Conservation (phyloP, 345 rosid genomes). For the Adansonia digitata region DNA sequence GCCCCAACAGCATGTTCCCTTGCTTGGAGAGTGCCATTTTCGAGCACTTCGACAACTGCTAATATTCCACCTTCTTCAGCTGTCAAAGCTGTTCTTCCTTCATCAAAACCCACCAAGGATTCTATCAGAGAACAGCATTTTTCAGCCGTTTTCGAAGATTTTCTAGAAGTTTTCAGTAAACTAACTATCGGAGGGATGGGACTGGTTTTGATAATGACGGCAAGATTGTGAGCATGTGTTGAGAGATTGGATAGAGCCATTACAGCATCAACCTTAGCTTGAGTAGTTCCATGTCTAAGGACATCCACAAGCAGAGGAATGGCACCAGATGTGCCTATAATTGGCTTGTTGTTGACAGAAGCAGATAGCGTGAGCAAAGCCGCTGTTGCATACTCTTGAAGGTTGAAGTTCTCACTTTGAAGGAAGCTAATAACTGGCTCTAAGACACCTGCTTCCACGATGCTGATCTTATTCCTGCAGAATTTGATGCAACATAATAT, state of each 20-base stretch:
- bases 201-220: slow-evolving; percentile 43
- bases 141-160: slow-evolving; percentile 80
- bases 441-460: slow-evolving; percentile 89
- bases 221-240: slow-evolving; percentile 46
- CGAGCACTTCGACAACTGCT: slow-evolving; percentile 79
- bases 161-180: slow-evolving; percentile 66
- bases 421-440: slow-evolving; percentile 70
- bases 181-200: slow-evolving; percentile 56
- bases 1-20: slow-evolving; percentile 89
- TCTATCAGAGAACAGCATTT: slow-evolving; percentile 79
- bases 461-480: slow-evolving; percentile 81
- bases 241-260: slow-evolving; percentile 91
- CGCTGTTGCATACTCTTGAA: slow-evolving; percentile 81
- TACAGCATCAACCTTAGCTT: slow-evolving; percentile 65
- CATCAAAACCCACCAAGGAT: slow-evolving; percentile 69
- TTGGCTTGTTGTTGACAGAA: slow-evolving; percentile 66
- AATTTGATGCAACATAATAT: slow-evolving; percentile 45
- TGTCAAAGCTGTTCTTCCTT: slow-evolving; percentile 55
- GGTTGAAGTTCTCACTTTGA: slow-evolving; percentile 44
- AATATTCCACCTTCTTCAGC: slow-evolving; percentile 81
- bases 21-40: slow-evolving; percentile 74
- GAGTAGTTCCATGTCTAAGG: slow-evolving; percentile 62
- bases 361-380: slow-evolving; percentile 87
- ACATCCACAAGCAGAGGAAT: slow-evolving; percentile 77
- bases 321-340: slow-evolving; percentile 68